These are phyloP conservation scores for Nemophila menziesii DNA, from an alignment of 257 asterid genomes.

Conservation along the genomic window DNA sequence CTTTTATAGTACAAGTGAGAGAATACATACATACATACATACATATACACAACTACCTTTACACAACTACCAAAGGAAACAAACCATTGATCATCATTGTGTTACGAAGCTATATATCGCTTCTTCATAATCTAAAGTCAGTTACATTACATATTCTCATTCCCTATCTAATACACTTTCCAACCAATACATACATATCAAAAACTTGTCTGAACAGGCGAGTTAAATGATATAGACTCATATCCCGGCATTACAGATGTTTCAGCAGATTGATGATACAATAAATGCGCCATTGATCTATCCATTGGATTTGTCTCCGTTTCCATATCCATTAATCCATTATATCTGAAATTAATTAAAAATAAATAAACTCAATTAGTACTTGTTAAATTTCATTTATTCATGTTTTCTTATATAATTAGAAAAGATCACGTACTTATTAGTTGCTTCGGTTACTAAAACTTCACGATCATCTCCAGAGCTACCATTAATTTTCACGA, in stretches of 20 bases:
- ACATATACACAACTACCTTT: no score
- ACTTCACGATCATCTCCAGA: conserved; percentile 30
- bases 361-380: background rate
- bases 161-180: no score
- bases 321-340: conserved; percentile 52
- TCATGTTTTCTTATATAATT: background rate
- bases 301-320: conserved; percentile 78
- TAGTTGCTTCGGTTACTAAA: conserved; percentile 34
- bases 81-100: no score
- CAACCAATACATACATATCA: background rate
- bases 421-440: conserved; percentile 26
- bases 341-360: conserved; percentile 29
- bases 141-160: no score
- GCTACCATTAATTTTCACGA: conserved; percentile 17
- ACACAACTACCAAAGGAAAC: no score
- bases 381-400: background rate
- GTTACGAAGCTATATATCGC: no score
- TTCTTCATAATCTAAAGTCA: no score
- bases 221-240: conserved; percentile 21
- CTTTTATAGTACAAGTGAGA: no score
- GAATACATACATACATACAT: no score
- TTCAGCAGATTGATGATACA: conserved; percentile 62
- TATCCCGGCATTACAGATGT: conserved; percentile 21
- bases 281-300: conserved; percentile 72
- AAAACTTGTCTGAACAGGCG: conserved; percentile 30